Evolutionary conservation across 495 filamentous ascomycete genomes (phyloP).

Genomic region (Melanomma pulvis-pyrius): DNA sequence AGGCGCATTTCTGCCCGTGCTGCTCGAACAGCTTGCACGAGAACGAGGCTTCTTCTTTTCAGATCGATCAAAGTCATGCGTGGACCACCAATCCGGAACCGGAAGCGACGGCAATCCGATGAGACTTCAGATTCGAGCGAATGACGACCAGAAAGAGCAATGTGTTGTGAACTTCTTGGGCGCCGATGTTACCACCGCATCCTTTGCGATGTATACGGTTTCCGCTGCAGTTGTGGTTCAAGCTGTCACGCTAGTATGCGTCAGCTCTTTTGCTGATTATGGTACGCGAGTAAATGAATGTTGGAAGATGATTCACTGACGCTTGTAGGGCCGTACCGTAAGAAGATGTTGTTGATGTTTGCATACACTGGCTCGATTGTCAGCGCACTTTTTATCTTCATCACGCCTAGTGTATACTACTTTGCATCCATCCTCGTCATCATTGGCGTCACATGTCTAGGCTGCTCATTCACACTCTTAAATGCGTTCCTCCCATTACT

Average conservation of each 20-base stretch:
- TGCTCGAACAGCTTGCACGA: conserved; percentile 84
- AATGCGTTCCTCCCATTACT: conserved; percentile 58
- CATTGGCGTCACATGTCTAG: conserved; percentile 57
- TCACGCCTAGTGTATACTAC: conserved; percentile 69
- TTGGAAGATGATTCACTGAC: background rate
- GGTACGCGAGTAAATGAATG: conserved; percentile 44
- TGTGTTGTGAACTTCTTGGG: conserved; percentile 54
- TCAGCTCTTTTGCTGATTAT: conserved; percentile 58
- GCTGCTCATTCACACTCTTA: conserved; percentile 57
- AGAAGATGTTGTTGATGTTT: conserved; percentile 76
- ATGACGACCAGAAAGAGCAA: conserved; percentile 40
- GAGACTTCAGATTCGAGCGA: background rate
- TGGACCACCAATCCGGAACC: conserved; percentile 14
- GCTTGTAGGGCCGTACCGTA: conserved; percentile 62
- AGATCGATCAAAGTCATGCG: conserved; percentile 71
- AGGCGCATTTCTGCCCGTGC: conserved; percentile 69
- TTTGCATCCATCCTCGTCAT: conserved; percentile 78
- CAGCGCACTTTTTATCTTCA: conserved; percentile 81
- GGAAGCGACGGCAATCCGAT: conserved; percentile 6
- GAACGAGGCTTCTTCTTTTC: conserved; percentile 83
- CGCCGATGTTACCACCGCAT: conserved; percentile 53
- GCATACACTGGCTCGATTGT: conserved; percentile 73
- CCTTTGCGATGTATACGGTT: conserved; percentile 61
- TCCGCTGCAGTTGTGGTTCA: conserved; percentile 58
- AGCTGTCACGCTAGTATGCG: conserved; percentile 56